Evolutionary conservation across 108 stramenopile species (phyloP), one percentile per base, ranked within the genome.

Genomic region (Skeletonema tropicum): DNA sequence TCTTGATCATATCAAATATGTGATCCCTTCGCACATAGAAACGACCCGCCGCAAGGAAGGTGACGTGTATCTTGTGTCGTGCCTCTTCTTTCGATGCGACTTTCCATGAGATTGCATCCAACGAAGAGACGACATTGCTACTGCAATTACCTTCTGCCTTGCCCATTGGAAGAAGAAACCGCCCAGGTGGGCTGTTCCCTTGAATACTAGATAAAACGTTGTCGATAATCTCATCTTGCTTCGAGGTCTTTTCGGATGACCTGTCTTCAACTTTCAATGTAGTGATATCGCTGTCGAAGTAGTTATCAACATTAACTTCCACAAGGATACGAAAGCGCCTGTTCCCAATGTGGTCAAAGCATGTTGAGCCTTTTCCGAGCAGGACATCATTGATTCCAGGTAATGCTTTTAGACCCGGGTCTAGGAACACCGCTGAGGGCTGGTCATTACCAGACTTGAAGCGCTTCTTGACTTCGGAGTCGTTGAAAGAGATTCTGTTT

Each of bases 301-400:
- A 79, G 32, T 38, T 66, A 32, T 30, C 19, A 10, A 79, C 55
- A 60, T 66, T 66, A 8, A 61, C n/a, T 42, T 79, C 78, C n/a
- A 79, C 61, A 0, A 72, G 46, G 23, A 79, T 23, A 3, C 78
- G 68, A 35, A 67, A 79, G 7, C 78, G 65, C 17, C 78, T 66
- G 52, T 79, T 79, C 26, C 78, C 78, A 45, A 79, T 65, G 60
- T 79, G 71, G 26, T 79, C 31, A 23, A 79, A 79, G 17, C 52
- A 55, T 0, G 31, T 57, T 0, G 39, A 5, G 23, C 61, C 36
- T 26, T 35, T 29, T 3, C 30, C 49, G 13, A 79, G 55, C 58
- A 79, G 66, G 31, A 79, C 78, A 57, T 79, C 78, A 66, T 79
- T 79, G 17, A 72, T 61, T 60, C 30, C 46, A 13, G 78, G 78